A percentile compares a stretch with the other conserved stretches of the same genome.
Conservation (phyloP, 2,329 filamentous ascomycete species). For the Tolypocladium tundrense region DNA sequence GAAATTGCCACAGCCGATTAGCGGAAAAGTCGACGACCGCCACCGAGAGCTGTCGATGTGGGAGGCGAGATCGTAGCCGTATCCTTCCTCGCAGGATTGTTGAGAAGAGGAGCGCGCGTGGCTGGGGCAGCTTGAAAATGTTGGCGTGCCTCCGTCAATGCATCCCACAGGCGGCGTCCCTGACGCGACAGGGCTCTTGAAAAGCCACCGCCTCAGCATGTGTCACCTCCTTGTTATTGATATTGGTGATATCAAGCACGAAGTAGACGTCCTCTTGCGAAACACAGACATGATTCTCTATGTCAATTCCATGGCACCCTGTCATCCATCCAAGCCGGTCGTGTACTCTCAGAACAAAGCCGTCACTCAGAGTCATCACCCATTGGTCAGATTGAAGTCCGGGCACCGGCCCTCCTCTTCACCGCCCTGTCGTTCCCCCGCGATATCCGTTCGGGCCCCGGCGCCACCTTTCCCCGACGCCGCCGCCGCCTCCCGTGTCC, state of each 20-base stretch:
- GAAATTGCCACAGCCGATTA: neutral
- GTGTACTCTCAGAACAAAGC: neutral
- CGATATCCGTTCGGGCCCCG: slow-evolving; percentile 1
- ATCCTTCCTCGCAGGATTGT: neutral
- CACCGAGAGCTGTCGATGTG: neutral
- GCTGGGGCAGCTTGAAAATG: neutral
- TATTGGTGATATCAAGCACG: neutral
- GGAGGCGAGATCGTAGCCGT: neutral
- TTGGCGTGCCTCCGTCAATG: neutral
- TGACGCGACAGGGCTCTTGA: neutral
- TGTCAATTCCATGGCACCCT: no score
- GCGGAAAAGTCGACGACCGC: neutral
- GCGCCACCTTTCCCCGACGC: slow-evolving; percentile 8
- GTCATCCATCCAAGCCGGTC: neutral
- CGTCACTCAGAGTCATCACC: neutral
- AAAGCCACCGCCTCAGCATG: neutral
- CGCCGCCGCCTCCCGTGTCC: neutral
- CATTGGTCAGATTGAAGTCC: neutral
- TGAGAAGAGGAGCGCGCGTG: neutral
- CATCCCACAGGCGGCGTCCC: neutral
- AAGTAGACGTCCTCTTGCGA: neutral
- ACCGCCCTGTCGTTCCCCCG: neutral
- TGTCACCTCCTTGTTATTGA: neutral
- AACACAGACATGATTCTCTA: neutral
- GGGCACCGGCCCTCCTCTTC: neutral